A percentile compares a stretch with the other conserved stretches of the same genome.
These are phyloP conservation scores for Lyophyllum shimeji DNA, from an alignment of 768 basidiomycete genomes.

Conservation along the genomic window DNA sequence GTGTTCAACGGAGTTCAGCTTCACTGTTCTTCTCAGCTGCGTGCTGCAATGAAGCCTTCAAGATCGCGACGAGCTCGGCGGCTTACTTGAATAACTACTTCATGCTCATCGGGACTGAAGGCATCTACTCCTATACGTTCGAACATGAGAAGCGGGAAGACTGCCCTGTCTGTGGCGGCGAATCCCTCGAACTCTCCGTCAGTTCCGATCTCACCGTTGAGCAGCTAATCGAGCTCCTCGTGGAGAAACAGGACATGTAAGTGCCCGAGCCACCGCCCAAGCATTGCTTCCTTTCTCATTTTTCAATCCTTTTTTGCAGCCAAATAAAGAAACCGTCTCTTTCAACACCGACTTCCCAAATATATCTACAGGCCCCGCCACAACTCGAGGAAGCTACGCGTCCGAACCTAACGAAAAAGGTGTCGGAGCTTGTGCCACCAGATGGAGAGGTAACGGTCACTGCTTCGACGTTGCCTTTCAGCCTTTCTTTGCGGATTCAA, in stretches of 20 bases:
- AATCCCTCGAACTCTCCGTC: slow-evolving; percentile 73
- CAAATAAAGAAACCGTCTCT: slow-evolving; percentile 97
- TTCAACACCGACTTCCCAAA: slow-evolving; percentile 68
- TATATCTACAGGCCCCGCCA: slow-evolving; percentile 94
- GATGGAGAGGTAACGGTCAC: slow-evolving; percentile 87
- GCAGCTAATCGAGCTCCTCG: slow-evolving; percentile 81
- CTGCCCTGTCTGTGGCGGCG: slow-evolving; percentile 97
- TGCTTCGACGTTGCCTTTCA: slow-evolving; percentile 87
- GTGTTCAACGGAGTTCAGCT: not conserved
- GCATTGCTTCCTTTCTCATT: slow-evolving; percentile 1
- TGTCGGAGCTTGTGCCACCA: slow-evolving; percentile 75
- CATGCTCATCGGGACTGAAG: slow-evolving; percentile 96
- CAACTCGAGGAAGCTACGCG: slow-evolving; percentile 87
- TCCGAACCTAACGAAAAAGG: slow-evolving; percentile 86
- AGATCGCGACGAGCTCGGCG: slow-evolving; percentile 94
- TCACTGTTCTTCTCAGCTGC: slow-evolving; percentile 56
- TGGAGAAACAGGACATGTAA: slow-evolving; percentile 89
- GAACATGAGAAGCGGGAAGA: slow-evolving; percentile 90
- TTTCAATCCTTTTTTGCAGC: slow-evolving; percentile 39
- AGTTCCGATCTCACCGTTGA: slow-evolving; percentile 79
- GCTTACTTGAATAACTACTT: slow-evolving; percentile 97
- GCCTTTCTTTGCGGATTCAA: slow-evolving; percentile 62
- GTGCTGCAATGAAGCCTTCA: slow-evolving; percentile 99
- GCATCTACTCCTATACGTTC: slow-evolving; percentile 96
- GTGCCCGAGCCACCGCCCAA: slow-evolving; percentile 24